Percentiles rank a stretch among this genome's conserved stretches.
These are phyloP conservation scores for Prinsepia uniflora DNA, from an alignment of 306 rosid species.

Conservation along the genomic window DNA sequence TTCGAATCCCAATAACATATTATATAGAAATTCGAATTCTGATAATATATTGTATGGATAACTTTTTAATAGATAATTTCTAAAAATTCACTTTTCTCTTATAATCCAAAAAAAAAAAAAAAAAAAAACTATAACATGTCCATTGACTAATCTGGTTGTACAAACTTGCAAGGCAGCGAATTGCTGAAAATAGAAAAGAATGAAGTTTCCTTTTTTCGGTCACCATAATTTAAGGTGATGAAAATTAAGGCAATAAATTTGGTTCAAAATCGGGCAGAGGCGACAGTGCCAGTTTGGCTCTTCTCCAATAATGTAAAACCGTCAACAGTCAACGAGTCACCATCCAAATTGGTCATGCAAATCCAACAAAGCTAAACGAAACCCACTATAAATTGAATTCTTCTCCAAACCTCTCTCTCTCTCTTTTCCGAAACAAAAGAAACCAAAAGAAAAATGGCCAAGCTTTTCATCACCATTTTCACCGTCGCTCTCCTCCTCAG, in stretches of 20 bases:
- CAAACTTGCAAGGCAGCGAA: too few species aligned
- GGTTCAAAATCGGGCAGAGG: not conserved
- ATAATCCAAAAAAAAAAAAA: too few species aligned
- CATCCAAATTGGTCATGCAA: not conserved
- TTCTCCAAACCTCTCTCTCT: not conserved
- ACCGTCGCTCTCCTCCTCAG: constrained; percentile 45
- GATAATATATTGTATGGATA: too few species aligned
- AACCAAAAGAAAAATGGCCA: constrained; percentile 26
- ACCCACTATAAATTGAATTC: constrained; percentile 15
- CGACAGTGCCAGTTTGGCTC: not conserved
- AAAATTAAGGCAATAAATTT: too few species aligned
- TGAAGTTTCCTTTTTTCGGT: not conserved
- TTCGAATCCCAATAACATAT: too few species aligned
- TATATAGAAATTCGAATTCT: too few species aligned
- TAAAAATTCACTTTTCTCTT: too few species aligned
- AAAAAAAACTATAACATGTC: too few species aligned
- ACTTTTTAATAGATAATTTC: too few species aligned
- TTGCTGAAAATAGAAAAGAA: too few species aligned
- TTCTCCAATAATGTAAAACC: not conserved
- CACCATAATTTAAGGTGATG: not conserved
- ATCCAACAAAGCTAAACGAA: not conserved
- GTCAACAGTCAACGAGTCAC: constrained; percentile 8
- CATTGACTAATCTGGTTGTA: too few species aligned
- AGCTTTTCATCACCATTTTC: constrained; percentile 37
- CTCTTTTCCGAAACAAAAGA: not conserved